Conservation (phyloP, 2,329 filamentous ascomycete species). For the Talaromyces sp. region DNA sequence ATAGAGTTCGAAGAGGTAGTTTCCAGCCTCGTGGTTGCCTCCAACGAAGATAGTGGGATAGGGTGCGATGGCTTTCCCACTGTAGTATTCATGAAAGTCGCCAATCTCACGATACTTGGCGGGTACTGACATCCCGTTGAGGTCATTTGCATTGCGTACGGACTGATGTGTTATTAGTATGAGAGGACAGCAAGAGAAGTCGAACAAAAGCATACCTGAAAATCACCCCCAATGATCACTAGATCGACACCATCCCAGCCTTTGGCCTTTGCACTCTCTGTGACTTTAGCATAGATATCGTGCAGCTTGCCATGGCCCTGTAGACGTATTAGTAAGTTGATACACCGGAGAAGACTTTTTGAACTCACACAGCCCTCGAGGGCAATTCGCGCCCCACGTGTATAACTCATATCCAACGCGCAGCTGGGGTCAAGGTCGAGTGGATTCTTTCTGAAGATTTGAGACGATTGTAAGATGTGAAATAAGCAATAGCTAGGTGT, state of each 20-base stretch:
- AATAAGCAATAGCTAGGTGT: neutral
- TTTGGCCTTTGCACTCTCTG: constrained; percentile 64
- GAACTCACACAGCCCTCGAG: constrained; percentile 77
- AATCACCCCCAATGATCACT: constrained; percentile 93
- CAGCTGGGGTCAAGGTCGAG: neutral
- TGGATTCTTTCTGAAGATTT: neutral
- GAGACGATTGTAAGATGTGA: neutral
- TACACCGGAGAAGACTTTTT: neutral
- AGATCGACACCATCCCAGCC: constrained; percentile 81
- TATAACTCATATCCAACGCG: neutral
- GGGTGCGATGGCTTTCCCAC: constrained; percentile 70
- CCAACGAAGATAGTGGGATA: constrained; percentile 90
- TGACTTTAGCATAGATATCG: constrained; percentile 81
- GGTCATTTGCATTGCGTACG: constrained; percentile 80
- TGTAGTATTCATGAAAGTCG: constrained; percentile 94
- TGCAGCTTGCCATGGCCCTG: constrained; percentile 89
- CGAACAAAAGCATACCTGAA: constrained; percentile 62
- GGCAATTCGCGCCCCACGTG: constrained; percentile 62
- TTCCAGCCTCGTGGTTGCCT: constrained; percentile 93
- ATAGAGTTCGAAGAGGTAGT: constrained; percentile 85
- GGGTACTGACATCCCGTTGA: constrained; percentile 86
- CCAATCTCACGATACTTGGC: constrained; percentile 81
- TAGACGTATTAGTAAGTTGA: constrained; percentile 18
- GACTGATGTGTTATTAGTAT: constrained; percentile 52
- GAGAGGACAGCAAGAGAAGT: neutral